Percentiles rank a stretch among this genome's conserved stretches.
These are phyloP conservation scores for Penicillium sp. DNA, from an alignment of 2,329 filamentous ascomycete genomes.

Conservation along the genomic window DNA sequence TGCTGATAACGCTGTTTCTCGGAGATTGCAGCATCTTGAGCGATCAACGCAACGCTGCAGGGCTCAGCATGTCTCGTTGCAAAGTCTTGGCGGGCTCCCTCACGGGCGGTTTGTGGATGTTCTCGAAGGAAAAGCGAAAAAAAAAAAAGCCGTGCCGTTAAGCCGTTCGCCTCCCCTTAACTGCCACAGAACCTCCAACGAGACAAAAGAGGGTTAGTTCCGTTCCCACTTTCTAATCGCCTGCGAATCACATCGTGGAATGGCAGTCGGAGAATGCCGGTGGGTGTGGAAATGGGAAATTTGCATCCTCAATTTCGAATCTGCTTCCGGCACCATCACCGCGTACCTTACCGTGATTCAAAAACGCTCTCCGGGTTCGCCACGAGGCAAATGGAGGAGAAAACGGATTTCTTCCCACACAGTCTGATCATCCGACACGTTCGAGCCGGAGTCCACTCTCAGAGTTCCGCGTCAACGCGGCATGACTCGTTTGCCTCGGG, in stretches of 20 bases:
- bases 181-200: too few relatives aligned
- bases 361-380: slow-evolving; percentile 4
- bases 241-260: slow-evolving; percentile 9
- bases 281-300: slow-evolving; percentile 8
- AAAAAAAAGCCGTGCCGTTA: background rate
- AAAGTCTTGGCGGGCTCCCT: background rate
- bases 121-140: slow-evolving; percentile 9
- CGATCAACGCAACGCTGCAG: background rate
- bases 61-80: background rate
- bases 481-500: too few relatives aligned
- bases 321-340: background rate
- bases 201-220: slow-evolving; percentile 3
- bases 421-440: background rate
- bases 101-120: background rate
- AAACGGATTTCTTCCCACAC: background rate
- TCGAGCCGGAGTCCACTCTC: slow-evolving; percentile 4
- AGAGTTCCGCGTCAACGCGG: slow-evolving; percentile 5
- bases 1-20: too few relatives aligned
- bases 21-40: too few relatives aligned
- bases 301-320: background rate
- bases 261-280: slow-evolving; percentile 20
- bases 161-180: background rate
- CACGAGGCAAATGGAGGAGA: slow-evolving; percentile 6
- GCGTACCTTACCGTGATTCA: background rate
- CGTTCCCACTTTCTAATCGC: slow-evolving; percentile 15